These are phyloP conservation scores for Tetrahymena malaccensis DNA, from an alignment of 73 alveolate genomes.

Conservation along the genomic window DNA sequence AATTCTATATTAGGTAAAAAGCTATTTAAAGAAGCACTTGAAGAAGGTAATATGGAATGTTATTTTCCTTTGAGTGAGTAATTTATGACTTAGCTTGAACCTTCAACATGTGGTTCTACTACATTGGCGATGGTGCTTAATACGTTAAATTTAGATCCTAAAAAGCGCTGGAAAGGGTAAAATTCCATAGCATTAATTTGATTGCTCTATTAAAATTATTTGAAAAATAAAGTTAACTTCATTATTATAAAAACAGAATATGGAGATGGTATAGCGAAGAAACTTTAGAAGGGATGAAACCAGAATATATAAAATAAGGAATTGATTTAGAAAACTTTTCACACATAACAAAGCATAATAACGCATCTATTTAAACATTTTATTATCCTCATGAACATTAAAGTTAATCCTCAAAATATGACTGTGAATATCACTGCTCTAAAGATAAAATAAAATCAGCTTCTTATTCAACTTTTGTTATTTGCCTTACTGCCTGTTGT, in stretches of 20 bases:
- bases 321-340: conserved; percentile 38
- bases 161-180: conserved; percentile 56
- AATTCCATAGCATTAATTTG: background rate
- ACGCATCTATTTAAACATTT: conserved; percentile 32
- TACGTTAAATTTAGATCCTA: conserved; percentile 59
- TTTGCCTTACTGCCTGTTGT: conserved; percentile 23
- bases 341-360: conserved; percentile 40
- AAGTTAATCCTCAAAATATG: background rate
- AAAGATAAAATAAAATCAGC: conserved; percentile 2
- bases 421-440: conserved; percentile 18
- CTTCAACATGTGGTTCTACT: conserved; percentile 57
- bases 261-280: conserved; percentile 63
- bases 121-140: conserved; percentile 56
- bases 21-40: conserved; percentile 48
- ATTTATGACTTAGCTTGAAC: conserved; percentile 55
- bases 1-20: conserved; percentile 2
- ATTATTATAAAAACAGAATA: background rate
- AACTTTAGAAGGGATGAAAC: conserved; percentile 24
- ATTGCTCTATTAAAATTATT: no score
- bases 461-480: conserved; percentile 18
- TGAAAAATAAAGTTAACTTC: background rate
- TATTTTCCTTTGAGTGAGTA: conserved; percentile 57
- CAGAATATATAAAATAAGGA: conserved; percentile 22
- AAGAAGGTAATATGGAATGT: conserved; percentile 51
- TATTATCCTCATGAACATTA: conserved; percentile 21